Evolutionary conservation across 345 rosid genomes (phyloP).

Genomic region (Eucalyptus guilfoylei): DNA sequence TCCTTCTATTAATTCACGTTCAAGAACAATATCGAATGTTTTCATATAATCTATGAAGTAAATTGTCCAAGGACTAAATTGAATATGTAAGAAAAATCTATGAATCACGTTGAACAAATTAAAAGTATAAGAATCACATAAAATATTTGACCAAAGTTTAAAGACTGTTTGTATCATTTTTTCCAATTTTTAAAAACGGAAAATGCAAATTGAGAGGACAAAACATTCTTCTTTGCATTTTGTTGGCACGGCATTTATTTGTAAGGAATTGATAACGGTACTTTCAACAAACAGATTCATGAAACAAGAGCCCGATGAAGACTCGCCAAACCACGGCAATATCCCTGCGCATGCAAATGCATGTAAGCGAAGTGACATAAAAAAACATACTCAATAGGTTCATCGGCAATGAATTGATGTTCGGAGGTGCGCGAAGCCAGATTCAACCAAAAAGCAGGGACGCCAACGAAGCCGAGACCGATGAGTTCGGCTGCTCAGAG

Average conservation of each 20-base stretch:
- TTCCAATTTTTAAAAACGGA: no score
- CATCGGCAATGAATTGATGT: neutral
- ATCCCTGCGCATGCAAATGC: neutral
- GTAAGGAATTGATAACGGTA: neutral
- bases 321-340: neutral
- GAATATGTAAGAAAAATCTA: no score
- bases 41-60: no score
- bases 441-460: neutral
- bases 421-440: neutral
- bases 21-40: no score
- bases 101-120: no score
- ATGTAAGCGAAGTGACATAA: neutral
- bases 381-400: neutral
- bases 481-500: neutral
- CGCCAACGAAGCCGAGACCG: neutral
- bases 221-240: neutral
- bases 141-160: no score
- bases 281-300: neutral
- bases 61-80: no score
- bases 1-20: no score
- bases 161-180: no score
- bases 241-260: neutral
- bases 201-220: no score
- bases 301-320: neutral
- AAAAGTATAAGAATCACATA: fast-evolving